These are phyloP conservation scores for Poa pratensis DNA, from an alignment of 176 grass and related monocot species.

Conservation along the genomic window DNA sequence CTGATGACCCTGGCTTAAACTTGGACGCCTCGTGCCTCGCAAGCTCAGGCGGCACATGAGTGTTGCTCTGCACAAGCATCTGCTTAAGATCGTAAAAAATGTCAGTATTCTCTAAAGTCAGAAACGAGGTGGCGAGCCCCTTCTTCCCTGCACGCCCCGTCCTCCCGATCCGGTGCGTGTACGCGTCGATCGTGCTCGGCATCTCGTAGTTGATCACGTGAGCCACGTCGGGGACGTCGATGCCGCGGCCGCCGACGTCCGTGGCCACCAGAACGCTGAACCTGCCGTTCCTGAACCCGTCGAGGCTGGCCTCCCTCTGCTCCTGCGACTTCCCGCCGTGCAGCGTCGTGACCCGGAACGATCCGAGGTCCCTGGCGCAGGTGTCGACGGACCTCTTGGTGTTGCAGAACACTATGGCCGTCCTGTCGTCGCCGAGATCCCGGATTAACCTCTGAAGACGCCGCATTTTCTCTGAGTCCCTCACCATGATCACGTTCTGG, in stretches of 20 bases:
- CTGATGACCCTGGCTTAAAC: slow-evolving; percentile 72
- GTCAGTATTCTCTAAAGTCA: slow-evolving; percentile 64
- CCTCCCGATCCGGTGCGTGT: slow-evolving; percentile 90
- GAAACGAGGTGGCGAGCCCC: slow-evolving; percentile 76
- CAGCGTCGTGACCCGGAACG: slow-evolving; percentile 65
- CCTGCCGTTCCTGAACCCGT: slow-evolving; percentile 78
- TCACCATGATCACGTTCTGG: slow-evolving; percentile 83
- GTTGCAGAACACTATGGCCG: slow-evolving; percentile 87
- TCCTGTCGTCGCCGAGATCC: slow-evolving; percentile 77
- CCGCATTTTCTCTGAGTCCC: slow-evolving; percentile 73
- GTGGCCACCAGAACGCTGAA: slow-evolving; percentile 96
- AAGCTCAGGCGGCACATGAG: slow-evolving; percentile 80
- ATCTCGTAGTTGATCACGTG: slow-evolving; percentile 96
- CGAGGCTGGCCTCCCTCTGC: slow-evolving; percentile 86
- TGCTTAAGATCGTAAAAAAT: slow-evolving; percentile 94
- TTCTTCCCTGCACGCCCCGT: slow-evolving; percentile 91
- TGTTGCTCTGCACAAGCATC: slow-evolving; percentile 87
- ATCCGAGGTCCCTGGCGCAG: slow-evolving; percentile 68
- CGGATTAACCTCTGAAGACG: slow-evolving; percentile 70
- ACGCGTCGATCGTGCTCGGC: slow-evolving; percentile 69
- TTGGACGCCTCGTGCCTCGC: slow-evolving; percentile 91
- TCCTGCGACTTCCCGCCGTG: slow-evolving; percentile 95
- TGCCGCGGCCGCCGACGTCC: slow-evolving; percentile 87
- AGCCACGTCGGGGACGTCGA: slow-evolving; percentile 90
- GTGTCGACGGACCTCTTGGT: slow-evolving; percentile 77